Conservation (phyloP, 805 yeast species). For the Candida ficus region DNA sequence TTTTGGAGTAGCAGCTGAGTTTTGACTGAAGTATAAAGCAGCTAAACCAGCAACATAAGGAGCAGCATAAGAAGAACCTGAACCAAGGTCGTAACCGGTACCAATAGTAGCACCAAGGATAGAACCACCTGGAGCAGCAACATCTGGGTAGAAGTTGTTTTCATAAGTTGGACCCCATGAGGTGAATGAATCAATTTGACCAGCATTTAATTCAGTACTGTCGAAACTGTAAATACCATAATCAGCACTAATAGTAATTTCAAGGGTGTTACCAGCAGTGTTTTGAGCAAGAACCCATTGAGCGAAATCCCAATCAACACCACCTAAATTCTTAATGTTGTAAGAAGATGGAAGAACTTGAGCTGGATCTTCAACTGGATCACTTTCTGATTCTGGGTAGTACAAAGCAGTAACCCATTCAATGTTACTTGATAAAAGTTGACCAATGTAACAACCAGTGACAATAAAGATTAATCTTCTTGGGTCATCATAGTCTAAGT, state of each 20-base stretch:
- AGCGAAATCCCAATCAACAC: conserved; percentile 6
- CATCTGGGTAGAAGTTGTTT: conserved; percentile 10
- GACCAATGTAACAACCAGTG: conserved; percentile 1
- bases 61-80: conserved; percentile 14
- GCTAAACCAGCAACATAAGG: conserved; percentile 17
- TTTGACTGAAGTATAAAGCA: conserved; percentile 8
- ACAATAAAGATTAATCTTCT: conserved; percentile 3
- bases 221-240: background rate
- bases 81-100: conserved; percentile 1
- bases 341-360: background rate
- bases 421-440: no score
- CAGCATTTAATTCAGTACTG: conserved; percentile 3
- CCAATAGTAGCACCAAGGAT: conserved; percentile 10
- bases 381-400: conserved; percentile 1
- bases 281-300: conserved; percentile 8
- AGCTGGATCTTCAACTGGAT: background rate
- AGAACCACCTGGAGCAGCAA: conserved; percentile 13
- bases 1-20: conserved; percentile 4
- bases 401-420: background rate
- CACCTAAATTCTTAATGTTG: conserved; percentile 1
- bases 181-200: conserved; percentile 8
- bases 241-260: conserved; percentile 2
- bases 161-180: conserved; percentile 14
- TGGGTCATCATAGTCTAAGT: background rate
- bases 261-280: conserved; percentile 5